Conservation (phyloP, 768 basidiomycete genomes). For the Pisolithus microcarpus region DNA sequence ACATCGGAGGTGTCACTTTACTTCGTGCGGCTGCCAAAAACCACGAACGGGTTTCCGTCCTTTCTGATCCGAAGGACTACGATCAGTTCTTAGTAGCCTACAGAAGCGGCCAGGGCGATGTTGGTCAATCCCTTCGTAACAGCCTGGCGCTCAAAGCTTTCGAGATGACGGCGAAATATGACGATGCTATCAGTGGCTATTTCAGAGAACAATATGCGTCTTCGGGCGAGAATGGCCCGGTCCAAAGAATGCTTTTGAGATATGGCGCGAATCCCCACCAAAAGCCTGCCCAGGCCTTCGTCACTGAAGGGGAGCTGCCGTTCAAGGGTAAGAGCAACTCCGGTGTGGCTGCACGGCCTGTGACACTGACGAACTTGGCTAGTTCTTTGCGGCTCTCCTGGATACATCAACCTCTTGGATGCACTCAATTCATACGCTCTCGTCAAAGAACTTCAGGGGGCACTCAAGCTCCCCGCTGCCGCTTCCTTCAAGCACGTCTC, state of each 20-base stretch:
- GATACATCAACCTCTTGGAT: constrained; percentile 97
- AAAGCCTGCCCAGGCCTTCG: constrained; percentile 95
- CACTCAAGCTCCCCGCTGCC: constrained; percentile 84
- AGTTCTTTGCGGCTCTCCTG: constrained; percentile 92
- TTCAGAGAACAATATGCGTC: constrained; percentile 95
- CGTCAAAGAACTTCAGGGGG: constrained; percentile 87
- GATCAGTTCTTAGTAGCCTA: constrained; percentile 70
- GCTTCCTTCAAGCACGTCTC: constrained; percentile 99
- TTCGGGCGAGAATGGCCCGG: constrained; percentile 65
- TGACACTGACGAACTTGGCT: constrained; percentile 5
- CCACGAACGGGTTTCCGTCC: constrained; percentile 83
- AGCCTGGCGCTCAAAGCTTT: constrained; percentile 94
- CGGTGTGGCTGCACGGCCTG: neutral
- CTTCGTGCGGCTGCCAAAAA: constrained; percentile 98
- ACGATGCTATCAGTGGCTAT: constrained; percentile 92
- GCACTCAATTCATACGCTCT: constrained; percentile 96
- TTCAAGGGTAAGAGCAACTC: constrained; percentile 65
- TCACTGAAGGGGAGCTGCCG: constrained; percentile 80
- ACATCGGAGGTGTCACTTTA: constrained; percentile 97
- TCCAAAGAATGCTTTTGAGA: constrained; percentile 80
- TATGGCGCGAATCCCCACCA: constrained; percentile 99
- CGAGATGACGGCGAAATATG: constrained; percentile 92
- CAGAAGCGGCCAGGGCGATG: constrained; percentile 66
- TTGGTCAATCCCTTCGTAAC: constrained; percentile 62
- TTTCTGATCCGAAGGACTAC: constrained; percentile 89